phyloP scores from a whole-genome alignment of 73 alveolate species.

The Paramecium sexaurelia region DNA sequence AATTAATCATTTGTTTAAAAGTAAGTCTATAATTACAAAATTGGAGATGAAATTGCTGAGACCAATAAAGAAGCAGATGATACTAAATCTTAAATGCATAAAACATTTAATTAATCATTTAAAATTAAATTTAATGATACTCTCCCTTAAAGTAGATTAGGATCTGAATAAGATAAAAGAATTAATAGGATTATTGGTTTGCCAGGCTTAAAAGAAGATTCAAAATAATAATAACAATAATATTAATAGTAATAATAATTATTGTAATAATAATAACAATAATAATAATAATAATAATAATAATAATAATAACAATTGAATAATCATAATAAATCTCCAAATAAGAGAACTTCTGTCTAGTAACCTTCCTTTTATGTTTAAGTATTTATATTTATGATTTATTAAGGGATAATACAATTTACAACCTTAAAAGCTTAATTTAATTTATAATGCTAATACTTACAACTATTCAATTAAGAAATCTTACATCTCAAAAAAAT shows the following conservation, averaged over 20 bases:
- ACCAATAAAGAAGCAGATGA: neutral
- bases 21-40: neutral
- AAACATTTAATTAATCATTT: constrained; percentile 44
- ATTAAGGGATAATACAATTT: constrained; percentile 6
- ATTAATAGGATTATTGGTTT: neutral
- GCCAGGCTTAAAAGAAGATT: neutral
- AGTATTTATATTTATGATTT: neutral
- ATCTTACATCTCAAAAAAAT: neutral
- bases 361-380: neutral
- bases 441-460: constrained; percentile 45
- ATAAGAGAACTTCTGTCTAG: neutral
- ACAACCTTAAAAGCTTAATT: constrained; percentile 11
- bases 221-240: neutral
- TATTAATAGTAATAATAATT: neutral
- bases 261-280: neutral
- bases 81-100: constrained; percentile 27
- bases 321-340: neutral
- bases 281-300: neutral
- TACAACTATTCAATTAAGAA: constrained; percentile 45
- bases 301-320: neutral
- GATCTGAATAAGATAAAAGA: constrained; percentile 53
- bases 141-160: constrained; percentile 47
- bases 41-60: neutral
- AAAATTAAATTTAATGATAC: constrained; percentile 8
- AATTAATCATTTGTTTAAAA: constrained; percentile 23